Evolutionary conservation across 73 alveolate species (phyloP), one percentile per base, ranked within the genome.

Genomic region (Paramecium sonneborni): DNA sequence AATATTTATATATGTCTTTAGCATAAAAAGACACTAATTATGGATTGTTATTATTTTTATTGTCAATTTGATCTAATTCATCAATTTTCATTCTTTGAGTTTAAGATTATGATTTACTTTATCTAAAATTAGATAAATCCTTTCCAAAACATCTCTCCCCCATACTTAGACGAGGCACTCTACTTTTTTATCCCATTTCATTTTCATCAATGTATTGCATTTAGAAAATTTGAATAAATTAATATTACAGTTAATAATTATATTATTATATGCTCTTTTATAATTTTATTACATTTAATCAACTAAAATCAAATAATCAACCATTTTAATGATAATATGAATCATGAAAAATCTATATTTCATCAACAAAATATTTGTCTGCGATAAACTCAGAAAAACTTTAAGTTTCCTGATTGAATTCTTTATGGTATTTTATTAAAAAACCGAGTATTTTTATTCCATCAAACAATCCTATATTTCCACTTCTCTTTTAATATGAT

Each of bases 91-190:
- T 62, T 26, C 48, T 62, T 32, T 62, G 46, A 62, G 84, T 26
- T 62, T 57, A 57, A 10, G 76, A 57, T 62, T 62, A 62, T 62
- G 84, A 62, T 62, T 62, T 62, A 62, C 84, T 62, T 62, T 26
- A 14, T 62, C 84, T 62, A 62, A 62, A 62, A 32, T 62, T 62
- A 26, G 84, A 62, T 26, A 62, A 30, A 26, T 62, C 84, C 26
- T 62, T 62, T 62, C 84, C 84, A 62, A 62, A 62, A 26, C 84
- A 62, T 62, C 84, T 62, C 26, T 62, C 84, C 44, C 84, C 84
- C 84, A 62, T 62, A 26, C 46, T 62, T 62, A 62, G 24, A 11
- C 84, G 46, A 62, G 84, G 84, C 23, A 62, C 84, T 62, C 84
- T 26, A 26, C 30, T 32, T 62, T 62, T 62, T 62, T 26, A 32